phyloP scores from a whole-genome alignment of 2,329 filamentous ascomycete species.

The Diaporthe citri region DNA sequence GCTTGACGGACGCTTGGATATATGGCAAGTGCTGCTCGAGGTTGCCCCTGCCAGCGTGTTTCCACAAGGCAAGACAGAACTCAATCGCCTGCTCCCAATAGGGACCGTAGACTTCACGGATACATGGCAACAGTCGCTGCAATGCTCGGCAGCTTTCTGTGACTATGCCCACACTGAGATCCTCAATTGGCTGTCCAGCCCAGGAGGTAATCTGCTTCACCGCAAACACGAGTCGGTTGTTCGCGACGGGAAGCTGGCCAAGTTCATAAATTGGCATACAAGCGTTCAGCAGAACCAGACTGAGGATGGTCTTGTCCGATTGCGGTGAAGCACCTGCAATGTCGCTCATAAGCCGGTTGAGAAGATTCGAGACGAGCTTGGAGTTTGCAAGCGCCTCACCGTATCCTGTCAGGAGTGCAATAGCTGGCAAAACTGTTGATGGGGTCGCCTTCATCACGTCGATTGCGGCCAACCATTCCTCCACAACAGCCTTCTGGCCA shows the following conservation, averaged over 20 bases:
- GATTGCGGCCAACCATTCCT: constrained; percentile 60
- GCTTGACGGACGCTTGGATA: constrained; percentile 78
- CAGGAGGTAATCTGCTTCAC: constrained; percentile 83
- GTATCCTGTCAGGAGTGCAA: constrained; percentile 65
- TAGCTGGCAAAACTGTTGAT: constrained; percentile 60
- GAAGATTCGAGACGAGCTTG: constrained; percentile 64
- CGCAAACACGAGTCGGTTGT: constrained; percentile 83
- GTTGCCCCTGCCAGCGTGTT: constrained; percentile 56
- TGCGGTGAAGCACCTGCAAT: constrained; percentile 62
- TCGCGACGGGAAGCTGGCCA: constrained; percentile 68
- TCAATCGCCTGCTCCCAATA: constrained; percentile 81
- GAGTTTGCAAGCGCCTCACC: constrained; percentile 63
- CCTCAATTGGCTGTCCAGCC: constrained; percentile 62
- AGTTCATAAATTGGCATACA: constrained; percentile 64
- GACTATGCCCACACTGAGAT: constrained; percentile 58
- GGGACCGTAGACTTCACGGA: constrained; percentile 86
- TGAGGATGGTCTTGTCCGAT: constrained; percentile 59
- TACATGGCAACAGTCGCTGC: constrained; percentile 74
- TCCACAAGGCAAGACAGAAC: constrained; percentile 71
- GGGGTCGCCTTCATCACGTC: constrained; percentile 62
- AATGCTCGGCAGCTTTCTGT: constrained; percentile 69
- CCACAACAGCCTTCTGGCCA: constrained; percentile 58
- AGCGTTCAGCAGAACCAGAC: constrained; percentile 67
- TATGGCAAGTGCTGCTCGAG: constrained; percentile 69
- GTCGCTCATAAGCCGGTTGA: constrained; percentile 72